A percentile compares a stretch with the other conserved stretches of the same genome.
These are phyloP conservation scores for Amauroascus niger DNA, from an alignment of 2,329 filamentous ascomycete species.

Conservation along the genomic window DNA sequence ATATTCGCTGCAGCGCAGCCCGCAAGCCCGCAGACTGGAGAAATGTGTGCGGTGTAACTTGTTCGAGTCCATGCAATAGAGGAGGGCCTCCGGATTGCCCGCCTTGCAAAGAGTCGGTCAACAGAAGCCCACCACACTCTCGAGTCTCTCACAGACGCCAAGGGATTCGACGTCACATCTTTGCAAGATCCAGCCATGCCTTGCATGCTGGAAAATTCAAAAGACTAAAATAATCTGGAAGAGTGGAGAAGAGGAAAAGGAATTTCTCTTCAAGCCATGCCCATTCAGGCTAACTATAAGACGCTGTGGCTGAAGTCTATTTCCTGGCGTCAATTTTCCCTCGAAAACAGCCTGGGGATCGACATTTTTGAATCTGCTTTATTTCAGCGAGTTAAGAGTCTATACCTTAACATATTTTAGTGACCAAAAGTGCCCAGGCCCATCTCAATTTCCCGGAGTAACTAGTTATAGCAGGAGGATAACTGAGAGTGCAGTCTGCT, in stretches of 20 bases:
- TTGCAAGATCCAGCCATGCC: neutral
- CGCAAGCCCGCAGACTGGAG: no score
- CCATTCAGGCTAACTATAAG: neutral
- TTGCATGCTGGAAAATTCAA: neutral
- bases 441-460: no score
- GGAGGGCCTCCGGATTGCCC: neutral
- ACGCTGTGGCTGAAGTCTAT: no score
- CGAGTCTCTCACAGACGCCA: neutral
- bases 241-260: neutral
- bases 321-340: no score
- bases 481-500: no score
- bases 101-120: constrained; percentile 1
- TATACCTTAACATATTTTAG: no score
- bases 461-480: no score
- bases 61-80: neutral
- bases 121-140: no score
- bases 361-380: no score
- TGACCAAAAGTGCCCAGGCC: no score
- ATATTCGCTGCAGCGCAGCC: constrained; percentile 1
- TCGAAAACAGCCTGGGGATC: no score
- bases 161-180: constrained; percentile 3
- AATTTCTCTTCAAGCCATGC: neutral
- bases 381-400: no score
- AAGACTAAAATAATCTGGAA: neutral
- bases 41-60: neutral